phyloP scores from a whole-genome alignment of 148 eudicot species.

The Rhododendron mucronatum region DNA sequence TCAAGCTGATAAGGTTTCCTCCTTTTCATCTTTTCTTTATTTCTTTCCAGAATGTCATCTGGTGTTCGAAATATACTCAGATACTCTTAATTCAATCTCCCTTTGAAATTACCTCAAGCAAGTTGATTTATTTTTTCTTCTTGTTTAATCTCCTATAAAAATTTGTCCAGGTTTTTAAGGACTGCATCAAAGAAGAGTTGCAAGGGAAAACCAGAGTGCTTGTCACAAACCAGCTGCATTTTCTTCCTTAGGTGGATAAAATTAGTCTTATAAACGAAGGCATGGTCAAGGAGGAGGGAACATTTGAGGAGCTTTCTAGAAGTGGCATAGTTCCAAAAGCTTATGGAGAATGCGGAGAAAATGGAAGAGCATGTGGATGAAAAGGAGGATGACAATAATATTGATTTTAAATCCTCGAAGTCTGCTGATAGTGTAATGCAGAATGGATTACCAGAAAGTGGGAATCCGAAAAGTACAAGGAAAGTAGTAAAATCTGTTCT shows the following conservation, averaged over 20 bases:
- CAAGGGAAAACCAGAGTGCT: slow-evolving; percentile 61
- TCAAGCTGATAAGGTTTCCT: background rate
- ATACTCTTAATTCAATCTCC: background rate
- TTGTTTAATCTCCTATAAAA: background rate
- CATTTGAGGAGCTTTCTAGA: slow-evolving; percentile 53
- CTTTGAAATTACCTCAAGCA: background rate
- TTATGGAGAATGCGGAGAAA: slow-evolving; percentile 56
- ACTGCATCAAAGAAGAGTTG: slow-evolving; percentile 54
- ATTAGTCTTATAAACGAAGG: background rate
- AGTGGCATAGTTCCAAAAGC: slow-evolving; percentile 43
- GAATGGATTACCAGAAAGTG: slow-evolving; percentile 22
- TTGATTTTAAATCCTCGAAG: slow-evolving; percentile 14
- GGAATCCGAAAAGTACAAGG: slow-evolving; percentile 15
- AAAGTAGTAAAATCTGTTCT: slow-evolving; percentile 47
- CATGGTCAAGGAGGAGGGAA: slow-evolving; percentile 60
- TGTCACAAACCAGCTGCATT: slow-evolving; percentile 63
- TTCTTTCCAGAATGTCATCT: background rate
- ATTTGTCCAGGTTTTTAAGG: slow-evolving; percentile 41
- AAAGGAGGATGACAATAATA: slow-evolving; percentile 12
- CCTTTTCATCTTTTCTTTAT: background rate
- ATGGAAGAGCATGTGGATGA: slow-evolving; percentile 44
- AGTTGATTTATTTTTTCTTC: background rate
- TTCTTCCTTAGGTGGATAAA: slow-evolving; percentile 45
- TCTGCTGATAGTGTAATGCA: slow-evolving; percentile 9
- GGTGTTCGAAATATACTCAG: background rate